A percentile compares a stretch with the other conserved stretches of the same genome.
Evolutionary conservation across 352 stramenopile genomes (phyloP).

Genomic region (Globisporangium acanthophoron): DNA sequence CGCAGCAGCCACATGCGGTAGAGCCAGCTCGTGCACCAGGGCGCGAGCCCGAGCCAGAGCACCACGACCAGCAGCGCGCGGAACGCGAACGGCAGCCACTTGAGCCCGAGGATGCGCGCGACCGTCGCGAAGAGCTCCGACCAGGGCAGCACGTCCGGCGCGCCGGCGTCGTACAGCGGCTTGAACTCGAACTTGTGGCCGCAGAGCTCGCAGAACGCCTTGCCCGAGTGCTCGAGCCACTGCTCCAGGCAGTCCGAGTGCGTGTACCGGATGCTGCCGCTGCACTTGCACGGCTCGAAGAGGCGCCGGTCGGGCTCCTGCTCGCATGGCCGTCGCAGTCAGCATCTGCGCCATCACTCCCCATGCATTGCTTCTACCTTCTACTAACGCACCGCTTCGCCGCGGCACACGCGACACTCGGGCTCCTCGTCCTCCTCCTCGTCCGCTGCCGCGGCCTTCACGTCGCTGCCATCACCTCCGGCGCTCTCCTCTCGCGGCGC

Average conservation of each 20-base stretch:
- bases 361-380: too few species aligned
- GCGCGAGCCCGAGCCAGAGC: constrained; percentile 87
- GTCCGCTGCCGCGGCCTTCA: not conserved
- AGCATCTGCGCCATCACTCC: not conserved
- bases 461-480: not conserved
- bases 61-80: constrained; percentile 67
- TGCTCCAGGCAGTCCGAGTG: constrained; percentile 94
- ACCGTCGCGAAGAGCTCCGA: constrained; percentile 86
- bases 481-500: not conserved
- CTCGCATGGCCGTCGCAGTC: constrained; percentile 2
- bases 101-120: constrained; percentile 64
- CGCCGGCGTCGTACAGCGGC: constrained; percentile 84
- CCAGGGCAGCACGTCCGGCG: constrained; percentile 84
- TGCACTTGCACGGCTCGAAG: constrained; percentile 92
- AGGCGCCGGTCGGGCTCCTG: constrained; percentile 67
- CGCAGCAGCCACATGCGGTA: constrained; percentile 93
- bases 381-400: constrained; percentile 66
- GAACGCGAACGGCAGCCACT: constrained; percentile 87
- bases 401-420: constrained; percentile 93
- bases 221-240: constrained; percentile 91
- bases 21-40: constrained; percentile 90
- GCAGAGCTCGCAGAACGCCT: constrained; percentile 92
- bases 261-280: constrained; percentile 91
- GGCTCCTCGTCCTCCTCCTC: constrained; percentile 70
- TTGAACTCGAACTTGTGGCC: constrained; percentile 91